Percentiles rank a stretch among this genome's conserved stretches.
Evolutionary conservation across 352 stramenopile species (phyloP).

Genomic region (Phytophthora vignae): DNA sequence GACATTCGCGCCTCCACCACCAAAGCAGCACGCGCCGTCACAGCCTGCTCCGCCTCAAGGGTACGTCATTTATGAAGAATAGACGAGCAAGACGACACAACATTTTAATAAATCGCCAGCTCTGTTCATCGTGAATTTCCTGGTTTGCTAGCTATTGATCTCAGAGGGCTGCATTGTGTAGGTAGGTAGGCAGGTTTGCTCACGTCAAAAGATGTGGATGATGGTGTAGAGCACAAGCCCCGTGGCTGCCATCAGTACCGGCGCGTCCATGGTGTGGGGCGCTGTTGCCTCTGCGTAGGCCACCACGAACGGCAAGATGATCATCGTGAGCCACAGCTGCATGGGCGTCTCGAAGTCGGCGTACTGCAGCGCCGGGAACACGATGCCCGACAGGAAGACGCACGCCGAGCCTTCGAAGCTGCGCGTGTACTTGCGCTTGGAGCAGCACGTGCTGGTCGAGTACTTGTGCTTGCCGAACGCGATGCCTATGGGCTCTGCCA

Average conservation of each 20-base stretch:
- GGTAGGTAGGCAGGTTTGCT: not conserved
- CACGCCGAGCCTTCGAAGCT: conserved; percentile 81
- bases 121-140: conserved; percentile 33
- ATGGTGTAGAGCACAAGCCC: conserved; percentile 83
- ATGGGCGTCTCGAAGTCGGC: conserved; percentile 70
- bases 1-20: conserved; percentile 19
- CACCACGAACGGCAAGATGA: conserved; percentile 81
- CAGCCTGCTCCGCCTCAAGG: conserved; percentile 26
- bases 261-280: conserved; percentile 89
- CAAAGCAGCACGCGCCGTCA: conserved; percentile 32
- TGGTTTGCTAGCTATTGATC: conserved; percentile 11
- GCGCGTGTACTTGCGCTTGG: conserved; percentile 81
- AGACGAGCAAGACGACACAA: not conserved
- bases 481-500: conserved; percentile 82
- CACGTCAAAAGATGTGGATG: conserved; percentile 71
- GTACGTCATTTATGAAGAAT: conserved; percentile 36
- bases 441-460: conserved; percentile 82
- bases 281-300: conserved; percentile 87
- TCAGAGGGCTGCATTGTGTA: conserved; percentile 14
- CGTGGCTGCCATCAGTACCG: conserved; percentile 85
- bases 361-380: conserved; percentile 89
- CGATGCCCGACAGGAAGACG: conserved; percentile 82
- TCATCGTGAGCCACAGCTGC: conserved; percentile 84
- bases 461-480: conserved; percentile 87
- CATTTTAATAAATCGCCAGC: conserved; percentile 41